Evolutionary conservation across 371 early-diverging fungal genomes (phyloP).

Genomic region (Mortierella sp.): DNA sequence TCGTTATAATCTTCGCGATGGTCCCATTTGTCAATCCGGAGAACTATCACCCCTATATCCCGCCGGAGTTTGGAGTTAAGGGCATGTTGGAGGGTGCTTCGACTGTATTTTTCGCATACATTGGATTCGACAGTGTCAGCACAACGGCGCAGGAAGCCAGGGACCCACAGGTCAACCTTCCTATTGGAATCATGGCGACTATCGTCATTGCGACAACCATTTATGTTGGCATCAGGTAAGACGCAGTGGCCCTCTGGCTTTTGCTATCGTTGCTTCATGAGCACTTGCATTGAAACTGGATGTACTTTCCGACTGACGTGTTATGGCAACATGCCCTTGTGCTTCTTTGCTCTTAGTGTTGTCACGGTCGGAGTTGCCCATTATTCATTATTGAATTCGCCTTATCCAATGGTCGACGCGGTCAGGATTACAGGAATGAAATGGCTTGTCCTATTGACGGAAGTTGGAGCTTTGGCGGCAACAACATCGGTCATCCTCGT

Average conservation of each 20-base stretch:
- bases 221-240: slow-evolving; percentile 78
- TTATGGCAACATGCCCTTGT: not conserved
- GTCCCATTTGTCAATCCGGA: slow-evolving; percentile 71
- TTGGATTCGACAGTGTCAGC: slow-evolving; percentile 92
- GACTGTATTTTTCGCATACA: slow-evolving; percentile 88
- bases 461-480: slow-evolving; percentile 84
- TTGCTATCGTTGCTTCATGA: not conserved
- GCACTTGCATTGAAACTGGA: too few relatives aligned
- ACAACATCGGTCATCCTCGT: slow-evolving; percentile 86
- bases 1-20: slow-evolving; percentile 83
- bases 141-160: slow-evolving; percentile 90
- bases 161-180: slow-evolving; percentile 87
- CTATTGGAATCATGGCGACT: slow-evolving; percentile 90
- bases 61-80: slow-evolving; percentile 73
- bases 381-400: slow-evolving; percentile 66
- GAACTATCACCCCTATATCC: slow-evolving; percentile 90
- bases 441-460: slow-evolving; percentile 81
- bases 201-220: slow-evolving; percentile 81
- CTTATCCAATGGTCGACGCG: slow-evolving; percentile 75
- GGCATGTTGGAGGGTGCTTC: slow-evolving; percentile 86
- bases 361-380: slow-evolving; percentile 85
- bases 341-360: slow-evolving; percentile 58
- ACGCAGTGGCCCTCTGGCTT: not conserved
- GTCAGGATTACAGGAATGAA: slow-evolving; percentile 66
- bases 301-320: not conserved